phyloP scores from a whole-genome alignment of 2,329 filamentous ascomycete species.

The Fusarium palustre region DNA sequence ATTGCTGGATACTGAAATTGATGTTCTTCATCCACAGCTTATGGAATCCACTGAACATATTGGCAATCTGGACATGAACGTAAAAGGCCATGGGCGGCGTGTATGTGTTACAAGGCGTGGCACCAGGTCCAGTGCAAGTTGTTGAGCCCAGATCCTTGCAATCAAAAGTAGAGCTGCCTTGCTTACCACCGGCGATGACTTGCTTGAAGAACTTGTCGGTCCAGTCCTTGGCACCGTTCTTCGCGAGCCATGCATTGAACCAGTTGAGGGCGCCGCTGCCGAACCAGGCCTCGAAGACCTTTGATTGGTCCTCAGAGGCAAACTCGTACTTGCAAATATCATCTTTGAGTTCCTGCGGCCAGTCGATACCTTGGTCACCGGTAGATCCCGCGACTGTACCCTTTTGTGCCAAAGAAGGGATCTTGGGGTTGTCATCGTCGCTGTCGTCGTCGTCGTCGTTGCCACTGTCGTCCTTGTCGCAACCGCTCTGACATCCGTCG shows the following conservation, averaged over 20 bases:
- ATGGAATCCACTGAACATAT: conserved; percentile 11
- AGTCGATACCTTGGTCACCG: neutral
- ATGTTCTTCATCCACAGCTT: conserved; percentile 11
- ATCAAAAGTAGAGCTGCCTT: neutral
- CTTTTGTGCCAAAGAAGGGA: neutral
- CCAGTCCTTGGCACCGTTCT: neutral
- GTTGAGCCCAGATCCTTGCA: neutral
- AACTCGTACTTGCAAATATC: neutral
- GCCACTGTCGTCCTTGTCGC: neutral
- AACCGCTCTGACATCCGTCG: conserved; percentile 8
- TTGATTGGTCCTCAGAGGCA: neutral
- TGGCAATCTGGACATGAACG: conserved; percentile 23
- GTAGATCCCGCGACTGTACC: neutral
- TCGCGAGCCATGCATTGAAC: neutral
- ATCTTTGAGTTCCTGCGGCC: neutral
- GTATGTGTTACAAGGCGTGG: neutral
- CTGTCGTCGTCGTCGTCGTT: neutral
- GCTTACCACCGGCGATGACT: neutral
- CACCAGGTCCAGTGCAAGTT: conserved; percentile 4
- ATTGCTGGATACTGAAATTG: conserved; percentile 7
- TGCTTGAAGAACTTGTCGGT: neutral
- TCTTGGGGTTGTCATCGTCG: neutral
- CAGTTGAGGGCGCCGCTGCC: neutral
- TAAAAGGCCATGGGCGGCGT: conserved; percentile 18
- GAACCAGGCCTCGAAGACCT: neutral